Evolutionary conservation across 106 monocot genomes (phyloP), one percentile per base, ranked within the genome.

Genomic region (Dendrobium nobile): DNA sequence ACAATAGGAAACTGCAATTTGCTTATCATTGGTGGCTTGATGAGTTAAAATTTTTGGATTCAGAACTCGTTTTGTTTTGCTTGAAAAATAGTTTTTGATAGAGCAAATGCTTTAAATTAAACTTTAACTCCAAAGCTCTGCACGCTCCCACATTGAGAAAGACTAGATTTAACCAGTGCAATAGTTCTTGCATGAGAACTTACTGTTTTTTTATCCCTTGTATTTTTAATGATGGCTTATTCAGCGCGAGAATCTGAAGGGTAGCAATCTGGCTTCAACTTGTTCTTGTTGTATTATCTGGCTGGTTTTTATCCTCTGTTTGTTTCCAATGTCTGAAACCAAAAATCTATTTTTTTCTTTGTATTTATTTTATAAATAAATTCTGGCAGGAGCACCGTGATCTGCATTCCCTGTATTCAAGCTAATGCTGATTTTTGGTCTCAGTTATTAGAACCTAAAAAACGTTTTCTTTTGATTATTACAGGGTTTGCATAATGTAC

Each of bases 401-500:
- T 75, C 22, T 22, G 22, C 31, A 4, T 19, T 22, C 47, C 27
- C 16, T 47, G 13, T 48, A 28, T 80, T 41, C 20, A 41, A 10
- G 44, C 44, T 59, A 41, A 75, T 43, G 7, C 22, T 19, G 24
- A 58, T 75, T 24, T 74, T 19, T 43, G 51, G 40, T 28, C 11
- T 70, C 40, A 55, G 54, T 7, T 72, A 17, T 18, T n/a, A 40
- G 11, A 20, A 7, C 22, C 22, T 41, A 19, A n/a, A 31, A 70
- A 47, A 11, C 26, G 41, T 75, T 18, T 55, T 72, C 17, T 77
- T 19, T 79, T 54, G 11, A 17, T 77, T 78, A 15, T 41, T 84
- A 18, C 85, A 96, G 96, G 96, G 96, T 54, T 85, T 96, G 84
- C 81, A 70, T 45, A 72, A 82, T 80, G 9, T 90, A 18, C 90